Base-by-base conservation (phyloP, 495 filamentous ascomycete genomes). In the Xeromyces bisporus region DNA sequence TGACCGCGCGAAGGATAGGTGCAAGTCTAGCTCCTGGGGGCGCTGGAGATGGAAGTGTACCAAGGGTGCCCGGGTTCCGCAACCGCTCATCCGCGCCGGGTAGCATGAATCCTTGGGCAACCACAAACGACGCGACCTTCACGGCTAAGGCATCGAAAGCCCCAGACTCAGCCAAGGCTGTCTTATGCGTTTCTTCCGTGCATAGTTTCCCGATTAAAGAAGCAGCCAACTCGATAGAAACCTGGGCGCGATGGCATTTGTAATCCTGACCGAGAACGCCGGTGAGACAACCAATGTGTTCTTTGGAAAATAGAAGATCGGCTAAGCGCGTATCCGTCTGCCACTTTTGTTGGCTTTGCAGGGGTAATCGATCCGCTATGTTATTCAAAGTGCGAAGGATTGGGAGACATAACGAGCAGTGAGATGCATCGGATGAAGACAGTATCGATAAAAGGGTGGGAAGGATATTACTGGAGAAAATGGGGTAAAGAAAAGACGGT, bases 101-200 rank as follows among this genome's bases (percentile, higher is more conserved):
- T 10, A 77, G 42, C 18, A 76, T 68, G 37, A 75, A 71, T 7
- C 77, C 80, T 28, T 76, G 62, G 1, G 64, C 55, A 7, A 77
- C 69, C 21, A 77, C 67, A 43, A 86, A 80, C 10, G 74, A 70
- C 11, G 81, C 80, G 35, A 94, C 50, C 37, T 74, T 75, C 8
- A 75, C 64, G 7, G 82, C 81, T 18, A 97, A 63, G 9, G 75
- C 71, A 48, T 93, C 82, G 30, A 96, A 59, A 7, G 92, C 65
- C 12, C 81, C 77, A 9, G 58, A 61, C 23, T 71, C 70, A n/a
- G 77, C 70, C 32, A 94, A 47, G 10, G 64, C 44, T 20, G 67
- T 66, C 47, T 79, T 80, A 33, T 91, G 77, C 1, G 51, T 49
- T 39, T 82, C 74, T 32, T 74, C 69, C 8, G 50, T 66, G 46